phyloP scores from a whole-genome alignment of 129 eudicot genomes.

The Sambucus nigra region DNA sequence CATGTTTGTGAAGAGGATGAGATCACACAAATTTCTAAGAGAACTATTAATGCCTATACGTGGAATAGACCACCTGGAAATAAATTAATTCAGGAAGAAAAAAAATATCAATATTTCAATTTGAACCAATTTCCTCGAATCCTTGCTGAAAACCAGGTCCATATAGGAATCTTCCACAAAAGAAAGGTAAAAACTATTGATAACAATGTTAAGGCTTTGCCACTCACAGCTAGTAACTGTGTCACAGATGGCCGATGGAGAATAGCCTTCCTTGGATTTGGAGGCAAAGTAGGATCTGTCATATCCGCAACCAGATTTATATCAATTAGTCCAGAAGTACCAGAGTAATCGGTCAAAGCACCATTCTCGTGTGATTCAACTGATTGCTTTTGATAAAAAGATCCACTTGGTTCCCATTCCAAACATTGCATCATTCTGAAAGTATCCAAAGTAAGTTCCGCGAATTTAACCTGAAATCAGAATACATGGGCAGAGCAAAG shows the following conservation, averaged over 20 bases:
- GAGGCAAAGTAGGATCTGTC: slow-evolving; percentile 89
- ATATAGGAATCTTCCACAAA: background rate
- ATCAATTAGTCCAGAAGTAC: slow-evolving; percentile 84
- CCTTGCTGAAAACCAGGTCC: background rate
- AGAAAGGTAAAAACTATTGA: background rate
- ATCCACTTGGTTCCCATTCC: slow-evolving; percentile 99
- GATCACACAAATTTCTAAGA: no score
- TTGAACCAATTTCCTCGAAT: background rate
- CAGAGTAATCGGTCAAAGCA: slow-evolving; percentile 48
- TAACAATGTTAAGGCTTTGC: slow-evolving; percentile 7
- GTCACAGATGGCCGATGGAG: slow-evolving; percentile 83
- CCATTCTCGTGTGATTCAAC: slow-evolving; percentile 56
- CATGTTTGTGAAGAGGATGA: no score
- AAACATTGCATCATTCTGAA: slow-evolving; percentile 97
- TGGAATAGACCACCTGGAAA: background rate
- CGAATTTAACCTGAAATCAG: slow-evolving; percentile 73
- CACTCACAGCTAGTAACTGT: slow-evolving; percentile 85
- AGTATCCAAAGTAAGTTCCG: slow-evolving; percentile 83
- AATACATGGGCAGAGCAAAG: background rate
- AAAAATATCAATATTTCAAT: background rate
- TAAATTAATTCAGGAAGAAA: no score
- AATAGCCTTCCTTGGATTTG: slow-evolving; percentile 88
- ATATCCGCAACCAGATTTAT: slow-evolving; percentile 85
- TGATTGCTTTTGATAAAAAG: slow-evolving; percentile 65
- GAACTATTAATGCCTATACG: no score